Evolutionary conservation across 1,139 yeast species (phyloP).

Genomic region (Yamadazyma sp.): DNA sequence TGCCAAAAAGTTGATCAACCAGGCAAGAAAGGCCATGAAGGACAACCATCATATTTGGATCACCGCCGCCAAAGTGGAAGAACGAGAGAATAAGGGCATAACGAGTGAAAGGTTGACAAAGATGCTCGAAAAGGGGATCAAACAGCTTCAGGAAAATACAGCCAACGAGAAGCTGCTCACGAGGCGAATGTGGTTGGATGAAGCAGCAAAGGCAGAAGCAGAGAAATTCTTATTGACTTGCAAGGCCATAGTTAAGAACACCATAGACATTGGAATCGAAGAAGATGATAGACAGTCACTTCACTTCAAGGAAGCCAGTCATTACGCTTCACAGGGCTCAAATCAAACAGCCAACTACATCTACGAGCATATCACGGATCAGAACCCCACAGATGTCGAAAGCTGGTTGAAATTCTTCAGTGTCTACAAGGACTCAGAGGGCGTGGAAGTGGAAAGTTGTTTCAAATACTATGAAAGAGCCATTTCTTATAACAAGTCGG

Average conservation of each 20-base stretch:
- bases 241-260: conserved; percentile 34
- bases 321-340: conserved; percentile 24
- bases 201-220: conserved; percentile 37
- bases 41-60: conserved; percentile 66
- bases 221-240: conserved; percentile 39
- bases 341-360: conserved; percentile 45
- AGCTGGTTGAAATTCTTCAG: conserved; percentile 58
- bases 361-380: conserved; percentile 38
- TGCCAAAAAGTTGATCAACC: conserved; percentile 56
- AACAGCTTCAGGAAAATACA: conserved; percentile 30
- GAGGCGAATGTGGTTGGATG: conserved; percentile 44
- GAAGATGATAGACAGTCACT: conserved; percentile 5
- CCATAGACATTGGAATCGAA: conserved; percentile 16
- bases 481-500: conserved; percentile 45
- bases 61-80: conserved; percentile 71
- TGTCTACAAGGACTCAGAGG: conserved; percentile 35
- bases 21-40: conserved; percentile 57
- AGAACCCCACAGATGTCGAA: conserved; percentile 47
- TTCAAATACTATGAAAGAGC: conserved; percentile 54
- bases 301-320: conserved; percentile 44
- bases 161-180: conserved; percentile 22
- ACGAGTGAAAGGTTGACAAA: conserved; percentile 39
- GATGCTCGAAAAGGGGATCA: conserved; percentile 54
- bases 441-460: conserved; percentile 26
- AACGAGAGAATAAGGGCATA: conserved; percentile 37